A percentile compares a stretch with the other conserved stretches of the same genome.
phyloP scores from a whole-genome alignment of 1,139 yeast species.

The Scheffersomyces titani region DNA sequence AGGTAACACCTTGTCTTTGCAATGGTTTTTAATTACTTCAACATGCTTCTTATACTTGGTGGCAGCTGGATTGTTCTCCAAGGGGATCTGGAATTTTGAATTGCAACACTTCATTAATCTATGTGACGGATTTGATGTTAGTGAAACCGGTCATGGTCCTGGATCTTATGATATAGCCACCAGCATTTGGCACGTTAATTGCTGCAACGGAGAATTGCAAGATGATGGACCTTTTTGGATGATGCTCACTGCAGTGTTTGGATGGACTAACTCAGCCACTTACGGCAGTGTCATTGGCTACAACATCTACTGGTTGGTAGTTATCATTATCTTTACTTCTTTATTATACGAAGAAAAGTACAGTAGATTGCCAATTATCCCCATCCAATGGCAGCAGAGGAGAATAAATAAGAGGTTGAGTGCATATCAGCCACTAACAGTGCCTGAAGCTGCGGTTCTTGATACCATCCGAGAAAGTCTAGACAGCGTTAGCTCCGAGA shows the following conservation, averaged over 20 bases:
- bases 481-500: conserved; percentile 27
- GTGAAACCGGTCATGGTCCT: conserved; percentile 52
- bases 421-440: conserved; percentile 8
- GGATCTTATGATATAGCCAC: conserved; percentile 43
- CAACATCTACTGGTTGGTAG: conserved; percentile 70
- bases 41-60: conserved; percentile 45
- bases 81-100: conserved; percentile 50
- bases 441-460: conserved; percentile 7
- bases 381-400: conserved; percentile 59
- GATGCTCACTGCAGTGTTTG: conserved; percentile 60
- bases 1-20: conserved; percentile 44
- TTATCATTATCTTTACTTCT: conserved; percentile 34
- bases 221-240: conserved; percentile 48
- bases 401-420: conserved; percentile 50
- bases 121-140: conserved; percentile 48
- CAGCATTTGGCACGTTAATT: conserved; percentile 51
- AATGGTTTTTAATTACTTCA: conserved; percentile 41
- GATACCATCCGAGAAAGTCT: conserved; percentile 21
- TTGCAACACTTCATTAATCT: conserved; percentile 40
- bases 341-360: conserved; percentile 58
- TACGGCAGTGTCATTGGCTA: conserved; percentile 87
- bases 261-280: conserved; percentile 96
- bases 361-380: conserved; percentile 62
- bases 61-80: conserved; percentile 48
- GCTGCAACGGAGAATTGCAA: conserved; percentile 42